Conservation (phyloP, 2,329 filamentous ascomycete genomes). For the Clarireedia sp. region DNA sequence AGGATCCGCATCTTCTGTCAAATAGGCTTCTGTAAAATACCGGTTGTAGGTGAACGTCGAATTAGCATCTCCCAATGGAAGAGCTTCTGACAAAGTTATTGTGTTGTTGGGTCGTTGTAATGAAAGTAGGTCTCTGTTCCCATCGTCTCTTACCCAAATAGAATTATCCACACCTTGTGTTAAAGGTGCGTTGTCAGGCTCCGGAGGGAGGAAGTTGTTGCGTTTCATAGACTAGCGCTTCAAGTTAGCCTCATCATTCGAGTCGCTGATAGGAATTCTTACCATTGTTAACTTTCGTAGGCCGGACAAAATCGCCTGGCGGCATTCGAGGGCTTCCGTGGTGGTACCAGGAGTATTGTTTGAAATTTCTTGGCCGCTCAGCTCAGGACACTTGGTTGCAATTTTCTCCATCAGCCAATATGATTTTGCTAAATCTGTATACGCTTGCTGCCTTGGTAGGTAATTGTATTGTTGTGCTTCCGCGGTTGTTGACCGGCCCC, state of each 20-base stretch:
- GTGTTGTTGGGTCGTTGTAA: conserved; percentile 22
- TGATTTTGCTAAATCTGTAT: conserved; percentile 76
- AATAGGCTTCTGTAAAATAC: conserved; percentile 63
- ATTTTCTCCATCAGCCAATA: conserved; percentile 67
- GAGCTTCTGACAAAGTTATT: conserved; percentile 50
- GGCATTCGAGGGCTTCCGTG: conserved; percentile 39
- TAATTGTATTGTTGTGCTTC: conserved; percentile 47
- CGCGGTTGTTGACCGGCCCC: conserved; percentile 50
- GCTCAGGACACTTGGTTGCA: conserved; percentile 28
- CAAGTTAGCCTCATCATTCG: not conserved
- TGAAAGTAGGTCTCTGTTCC: conserved; percentile 22
- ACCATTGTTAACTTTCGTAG: conserved; percentile 61
- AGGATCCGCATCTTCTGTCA: conserved; percentile 65
- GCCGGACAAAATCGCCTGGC: conserved; percentile 52
- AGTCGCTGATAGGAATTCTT: not conserved
- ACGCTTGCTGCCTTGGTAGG: conserved; percentile 62
- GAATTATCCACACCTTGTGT: conserved; percentile 71
- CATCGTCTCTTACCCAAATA: conserved; percentile 67
- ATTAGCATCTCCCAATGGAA: conserved; percentile 69
- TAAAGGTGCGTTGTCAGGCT: conserved; percentile 57
- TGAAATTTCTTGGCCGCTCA: conserved; percentile 17
- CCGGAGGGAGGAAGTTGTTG: conserved; percentile 65
- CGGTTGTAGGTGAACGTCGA: conserved; percentile 73
- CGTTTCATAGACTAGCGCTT: conserved; percentile 61
- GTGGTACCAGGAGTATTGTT: conserved; percentile 17